phyloP scores from a whole-genome alignment of 257 asterid species.

The Primulina eburnea region DNA sequence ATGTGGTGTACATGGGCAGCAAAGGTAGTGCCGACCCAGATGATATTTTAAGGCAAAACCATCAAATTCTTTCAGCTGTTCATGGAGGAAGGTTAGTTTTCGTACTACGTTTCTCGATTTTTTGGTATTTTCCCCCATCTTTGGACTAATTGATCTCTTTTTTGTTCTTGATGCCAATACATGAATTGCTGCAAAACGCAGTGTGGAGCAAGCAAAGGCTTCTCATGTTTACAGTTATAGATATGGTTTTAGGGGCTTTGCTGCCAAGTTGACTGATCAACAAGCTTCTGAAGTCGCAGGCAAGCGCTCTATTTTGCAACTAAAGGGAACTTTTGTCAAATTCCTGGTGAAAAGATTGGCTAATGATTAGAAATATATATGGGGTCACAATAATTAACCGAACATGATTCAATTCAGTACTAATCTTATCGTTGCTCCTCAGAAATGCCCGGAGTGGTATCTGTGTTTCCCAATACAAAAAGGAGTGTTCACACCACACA shows the following conservation, averaged over 20 bases:
- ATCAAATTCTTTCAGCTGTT: slow-evolving; percentile 63
- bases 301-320: slow-evolving; percentile 25
- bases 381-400: not conserved
- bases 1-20: slow-evolving; percentile 96
- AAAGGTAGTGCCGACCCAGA: slow-evolving; percentile 64
- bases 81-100: slow-evolving; percentile 74
- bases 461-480: slow-evolving; percentile 79
- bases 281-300: slow-evolving; percentile 85
- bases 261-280: slow-evolving; percentile 79
- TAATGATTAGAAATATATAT: not conserved
- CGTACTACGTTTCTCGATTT: not conserved
- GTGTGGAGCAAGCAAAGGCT: slow-evolving; percentile 71
- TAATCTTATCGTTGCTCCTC: slow-evolving; percentile 29
- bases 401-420: not conserved
- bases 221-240: slow-evolving; percentile 84
- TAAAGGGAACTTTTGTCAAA: slow-evolving; percentile 21
- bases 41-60: slow-evolving; percentile 69
- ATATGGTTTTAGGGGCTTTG: slow-evolving; percentile 93
- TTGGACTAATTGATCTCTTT: not conserved
- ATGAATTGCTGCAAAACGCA: slow-evolving; percentile 30
- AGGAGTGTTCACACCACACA: slow-evolving; percentile 90
- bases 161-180: slow-evolving; percentile 17
- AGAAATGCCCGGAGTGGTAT: slow-evolving; percentile 94
- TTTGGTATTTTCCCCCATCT: not conserved
- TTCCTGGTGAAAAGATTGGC: not conserved